These are phyloP conservation scores for Cardamine chenopodiifolia DNA, from an alignment of 345 rosid genomes.

Conservation along the genomic window DNA sequence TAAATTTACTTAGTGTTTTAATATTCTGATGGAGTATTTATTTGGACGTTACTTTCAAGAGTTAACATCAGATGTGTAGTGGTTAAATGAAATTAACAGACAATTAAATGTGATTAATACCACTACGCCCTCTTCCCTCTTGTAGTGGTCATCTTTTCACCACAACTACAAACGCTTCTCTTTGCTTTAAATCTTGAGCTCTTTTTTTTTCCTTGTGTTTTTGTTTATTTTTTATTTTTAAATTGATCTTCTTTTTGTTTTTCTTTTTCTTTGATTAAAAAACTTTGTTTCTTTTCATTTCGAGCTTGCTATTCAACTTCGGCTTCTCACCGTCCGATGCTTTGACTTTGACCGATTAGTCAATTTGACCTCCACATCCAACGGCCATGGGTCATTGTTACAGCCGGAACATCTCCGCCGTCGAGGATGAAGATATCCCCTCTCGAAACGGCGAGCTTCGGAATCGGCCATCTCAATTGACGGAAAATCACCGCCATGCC, in stretches of 20 bases:
- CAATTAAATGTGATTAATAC: constrained; percentile 28
- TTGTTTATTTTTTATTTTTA: not conserved
- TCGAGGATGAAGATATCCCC: constrained; percentile 41
- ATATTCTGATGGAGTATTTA: no score
- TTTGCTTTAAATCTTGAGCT: constrained; percentile 17
- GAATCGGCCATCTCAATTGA: constrained; percentile 18
- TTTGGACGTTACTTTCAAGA: not conserved
- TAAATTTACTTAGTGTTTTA: no score
- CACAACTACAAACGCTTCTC: constrained; percentile 11
- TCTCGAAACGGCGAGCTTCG: constrained; percentile 31
- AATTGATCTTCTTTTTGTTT: not conserved
- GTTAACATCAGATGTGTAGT: constrained; percentile 6
- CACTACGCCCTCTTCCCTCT: constrained; percentile 14
- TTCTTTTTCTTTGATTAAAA: not conserved
- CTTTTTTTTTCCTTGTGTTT: not conserved
- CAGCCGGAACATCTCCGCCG: constrained; percentile 60
- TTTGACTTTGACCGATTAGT: constrained; percentile 45
- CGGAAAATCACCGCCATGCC: constrained; percentile 21
- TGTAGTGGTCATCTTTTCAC: constrained; percentile 9
- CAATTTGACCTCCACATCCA: constrained; percentile 20
- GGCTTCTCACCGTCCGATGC: constrained; percentile 38
- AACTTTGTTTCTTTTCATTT: not conserved
- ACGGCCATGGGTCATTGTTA: constrained; percentile 79
- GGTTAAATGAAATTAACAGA: constrained; percentile 33
- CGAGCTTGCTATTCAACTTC: constrained; percentile 31